Percentiles rank a stretch among this genome's conserved stretches.
phyloP scores from a whole-genome alignment of 805 yeast species.

The Cyberlindnera mycetangii region DNA sequence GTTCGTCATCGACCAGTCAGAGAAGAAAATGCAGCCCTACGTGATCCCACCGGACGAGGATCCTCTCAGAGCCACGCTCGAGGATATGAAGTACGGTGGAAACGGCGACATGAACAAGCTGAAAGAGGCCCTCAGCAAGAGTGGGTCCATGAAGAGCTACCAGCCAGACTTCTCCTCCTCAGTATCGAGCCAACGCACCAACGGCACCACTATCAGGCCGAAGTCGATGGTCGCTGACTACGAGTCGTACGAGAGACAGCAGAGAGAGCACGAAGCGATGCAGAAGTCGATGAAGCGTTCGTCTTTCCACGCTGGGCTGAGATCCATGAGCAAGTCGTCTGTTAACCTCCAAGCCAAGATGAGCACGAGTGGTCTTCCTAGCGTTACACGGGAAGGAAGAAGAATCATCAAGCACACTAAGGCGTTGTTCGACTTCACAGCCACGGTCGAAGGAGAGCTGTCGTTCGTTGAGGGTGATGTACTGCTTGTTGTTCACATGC shows the following conservation, averaged over 20 bases:
- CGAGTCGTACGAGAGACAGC: conserved; percentile 12
- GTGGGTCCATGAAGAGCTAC: conserved; percentile 13
- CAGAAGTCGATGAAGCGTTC: conserved; percentile 19
- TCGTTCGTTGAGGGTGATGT: conserved; percentile 57
- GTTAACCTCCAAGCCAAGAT: conserved; percentile 25
- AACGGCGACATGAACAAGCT: conserved; percentile 40
- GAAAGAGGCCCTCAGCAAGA: conserved; percentile 30
- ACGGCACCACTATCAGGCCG: conserved; percentile 27
- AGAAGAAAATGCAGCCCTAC: conserved; percentile 5
- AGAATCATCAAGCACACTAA: conserved; percentile 49
- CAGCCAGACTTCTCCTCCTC: conserved; percentile 17
- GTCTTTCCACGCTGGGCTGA: conserved; percentile 28
- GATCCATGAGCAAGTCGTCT: conserved; percentile 26
- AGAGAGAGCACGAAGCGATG: conserved; percentile 10
- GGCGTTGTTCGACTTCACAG: conserved; percentile 57
- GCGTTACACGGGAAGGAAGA: conserved; percentile 49
- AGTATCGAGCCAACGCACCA: conserved; percentile 19
- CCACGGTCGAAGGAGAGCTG: conserved; percentile 59
- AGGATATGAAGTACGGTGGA: conserved; percentile 40
- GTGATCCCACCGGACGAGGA: conserved; percentile 32
- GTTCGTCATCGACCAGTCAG: conserved; percentile 20
- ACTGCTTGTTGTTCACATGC: conserved; percentile 50
- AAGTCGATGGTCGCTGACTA: conserved; percentile 26
- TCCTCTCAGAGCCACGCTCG: conserved; percentile 54
- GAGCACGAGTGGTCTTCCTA: conserved; percentile 39